These are phyloP conservation scores for Citrullus amarus DNA, from an alignment of 306 rosid genomes.

Conservation along the genomic window DNA sequence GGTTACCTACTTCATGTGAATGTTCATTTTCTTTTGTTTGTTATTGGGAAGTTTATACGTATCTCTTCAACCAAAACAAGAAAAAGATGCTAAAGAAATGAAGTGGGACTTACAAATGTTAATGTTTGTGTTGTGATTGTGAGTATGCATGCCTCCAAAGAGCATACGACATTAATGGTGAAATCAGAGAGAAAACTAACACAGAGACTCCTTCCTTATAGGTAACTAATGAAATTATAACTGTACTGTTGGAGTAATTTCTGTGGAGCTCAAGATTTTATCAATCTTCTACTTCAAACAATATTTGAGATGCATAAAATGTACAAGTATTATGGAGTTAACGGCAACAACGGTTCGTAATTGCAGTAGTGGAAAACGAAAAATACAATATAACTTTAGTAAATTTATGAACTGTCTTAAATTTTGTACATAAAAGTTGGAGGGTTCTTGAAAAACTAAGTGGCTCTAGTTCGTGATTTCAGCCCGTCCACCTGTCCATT, in stretches of 20 bases:
- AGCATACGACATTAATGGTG: neutral
- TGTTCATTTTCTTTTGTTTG: neutral
- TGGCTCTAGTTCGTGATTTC: neutral
- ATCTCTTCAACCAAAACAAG: neutral
- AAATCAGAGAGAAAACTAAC: neutral
- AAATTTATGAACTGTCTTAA: neutral
- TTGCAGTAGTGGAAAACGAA: neutral
- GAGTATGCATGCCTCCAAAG: neutral
- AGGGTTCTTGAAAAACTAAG: neutral
- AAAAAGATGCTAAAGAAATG: neutral
- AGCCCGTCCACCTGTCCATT: neutral
- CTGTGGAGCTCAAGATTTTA: neutral
- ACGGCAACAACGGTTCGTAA: neutral
- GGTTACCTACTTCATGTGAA: neutral
- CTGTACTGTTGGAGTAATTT: neutral
- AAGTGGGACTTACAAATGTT: neutral
- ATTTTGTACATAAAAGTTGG: neutral
- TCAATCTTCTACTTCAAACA: neutral
- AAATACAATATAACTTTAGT: neutral
- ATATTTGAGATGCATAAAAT: neutral
- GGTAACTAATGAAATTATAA: neutral
- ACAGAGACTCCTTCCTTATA: neutral
- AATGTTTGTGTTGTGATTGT: neutral
- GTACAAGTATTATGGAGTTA: neutral
- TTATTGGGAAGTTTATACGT: too few relatives aligned